phyloP scores from a whole-genome alignment of 2,329 filamentous ascomycete genomes.

The Talaromyces albobiverticillius region DNA sequence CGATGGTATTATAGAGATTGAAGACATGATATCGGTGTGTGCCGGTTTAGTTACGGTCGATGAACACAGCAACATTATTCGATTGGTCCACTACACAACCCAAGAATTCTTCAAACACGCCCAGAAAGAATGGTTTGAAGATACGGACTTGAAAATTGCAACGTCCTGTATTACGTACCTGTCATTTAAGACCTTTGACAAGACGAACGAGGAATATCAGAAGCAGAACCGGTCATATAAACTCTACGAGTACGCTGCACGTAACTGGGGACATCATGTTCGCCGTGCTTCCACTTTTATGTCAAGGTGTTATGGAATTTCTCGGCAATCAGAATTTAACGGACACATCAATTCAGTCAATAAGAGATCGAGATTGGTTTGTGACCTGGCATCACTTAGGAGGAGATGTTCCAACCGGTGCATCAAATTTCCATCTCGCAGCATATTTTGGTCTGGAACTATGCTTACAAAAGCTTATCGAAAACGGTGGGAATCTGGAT shows the following conservation, averaged over 20 bases:
- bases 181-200: slow-evolving; percentile 18
- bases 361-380: no score
- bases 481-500: no score
- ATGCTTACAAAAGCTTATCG: no score
- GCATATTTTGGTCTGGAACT: slow-evolving; percentile 2
- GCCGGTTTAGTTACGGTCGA: slow-evolving; percentile 29
- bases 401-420: no score
- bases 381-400: no score
- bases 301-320: background rate
- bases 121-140: slow-evolving; percentile 24
- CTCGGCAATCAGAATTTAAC: background rate
- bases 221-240: background rate
- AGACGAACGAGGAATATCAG: background rate
- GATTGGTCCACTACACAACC: slow-evolving; percentile 29
- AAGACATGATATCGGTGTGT: no score
- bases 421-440: background rate
- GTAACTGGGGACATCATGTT: slow-evolving; percentile 19
- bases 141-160: slow-evolving; percentile 15
- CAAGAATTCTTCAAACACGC: slow-evolving; percentile 28
- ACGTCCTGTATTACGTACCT: slow-evolving; percentile 22
- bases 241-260: slow-evolving; percentile 19
- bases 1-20: no score
- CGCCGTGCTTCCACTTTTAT: background rate
- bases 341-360: background rate
- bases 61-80: slow-evolving; percentile 21